A percentile compares a stretch with the other conserved stretches of the same genome.
Evolutionary conservation across 1,284 basidiomycete species (phyloP).

Genomic region (Apiotrichum brassicae): DNA sequence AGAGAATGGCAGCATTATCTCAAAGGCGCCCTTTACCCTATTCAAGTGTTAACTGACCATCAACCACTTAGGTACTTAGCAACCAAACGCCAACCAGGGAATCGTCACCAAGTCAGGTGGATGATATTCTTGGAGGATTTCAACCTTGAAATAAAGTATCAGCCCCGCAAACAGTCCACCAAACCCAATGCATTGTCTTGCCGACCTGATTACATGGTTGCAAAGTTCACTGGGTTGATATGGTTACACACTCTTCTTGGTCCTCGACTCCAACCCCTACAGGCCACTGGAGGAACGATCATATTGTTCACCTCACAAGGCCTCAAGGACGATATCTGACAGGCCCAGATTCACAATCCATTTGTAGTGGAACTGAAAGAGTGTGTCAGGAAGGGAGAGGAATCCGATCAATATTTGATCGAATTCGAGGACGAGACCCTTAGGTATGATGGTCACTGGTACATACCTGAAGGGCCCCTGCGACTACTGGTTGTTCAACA

Average conservation of each 20-base stretch:
- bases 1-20: conserved; percentile 48
- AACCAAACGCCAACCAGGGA: conserved; percentile 43
- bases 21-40: conserved; percentile 28
- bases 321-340: too few relatives aligned
- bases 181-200: too few relatives aligned
- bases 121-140: conserved; percentile 41
- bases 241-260: too few relatives aligned
- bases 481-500: neutral
- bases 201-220: too few relatives aligned
- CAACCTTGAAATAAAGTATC: conserved; percentile 39
- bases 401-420: neutral
- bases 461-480: neutral
- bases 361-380: conserved; percentile 14
- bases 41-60: conserved; percentile 49
- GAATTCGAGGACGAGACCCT: too few relatives aligned
- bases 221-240: too few relatives aligned
- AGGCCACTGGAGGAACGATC: too few relatives aligned
- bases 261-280: too few relatives aligned
- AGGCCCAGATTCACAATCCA: too few relatives aligned
- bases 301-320: too few relatives aligned
- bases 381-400: neutral
- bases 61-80: conserved; percentile 49
- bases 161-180: too few relatives aligned
- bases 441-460: neutral
- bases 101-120: conserved; percentile 49